A percentile compares a stretch with the other conserved stretches of the same genome.
phyloP scores from a whole-genome alignment of 352 stramenopile species.

The Pythium inflatum region DNA sequence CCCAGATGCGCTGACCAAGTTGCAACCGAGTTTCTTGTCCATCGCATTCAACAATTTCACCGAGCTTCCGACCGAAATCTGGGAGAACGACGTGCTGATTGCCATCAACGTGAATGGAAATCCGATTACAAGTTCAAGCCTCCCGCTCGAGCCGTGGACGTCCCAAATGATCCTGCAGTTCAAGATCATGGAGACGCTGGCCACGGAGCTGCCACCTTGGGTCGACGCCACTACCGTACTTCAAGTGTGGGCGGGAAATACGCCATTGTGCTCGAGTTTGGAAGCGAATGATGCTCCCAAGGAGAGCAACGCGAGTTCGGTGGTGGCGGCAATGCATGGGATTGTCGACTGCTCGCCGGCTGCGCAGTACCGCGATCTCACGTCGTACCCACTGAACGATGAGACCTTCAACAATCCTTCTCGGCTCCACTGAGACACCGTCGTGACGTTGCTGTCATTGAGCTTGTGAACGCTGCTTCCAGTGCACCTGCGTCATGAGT shows the following conservation, averaged over 20 bases:
- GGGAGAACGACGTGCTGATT: slow-evolving; percentile 7
- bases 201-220: slow-evolving; percentile 3
- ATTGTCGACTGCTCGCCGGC: slow-evolving; percentile 15
- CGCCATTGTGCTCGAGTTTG: background rate
- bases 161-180: background rate
- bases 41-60: slow-evolving; percentile 31
- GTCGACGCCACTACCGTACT: background rate
- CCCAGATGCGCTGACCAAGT: background rate
- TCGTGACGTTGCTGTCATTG: slow-evolving; percentile 15
- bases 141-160: background rate
- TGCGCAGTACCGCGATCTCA: background rate
- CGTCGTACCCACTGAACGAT: slow-evolving; percentile 15
- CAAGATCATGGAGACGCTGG: background rate
- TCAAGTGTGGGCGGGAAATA: background rate
- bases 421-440: too few relatives aligned
- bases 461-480: too few relatives aligned
- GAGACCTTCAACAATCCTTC: slow-evolving; percentile 19
- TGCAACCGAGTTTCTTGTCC: slow-evolving; percentile 11
- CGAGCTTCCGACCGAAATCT: slow-evolving; percentile 8
- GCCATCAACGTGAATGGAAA: slow-evolving; percentile 21
- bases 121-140: slow-evolving; percentile 20
- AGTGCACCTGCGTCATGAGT: too few relatives aligned
- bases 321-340: background rate
- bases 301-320: background rate
- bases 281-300: background rate